phyloP scores from a whole-genome alignment of 2,329 filamentous ascomycete genomes.

The Colletotrichum lini region DNA sequence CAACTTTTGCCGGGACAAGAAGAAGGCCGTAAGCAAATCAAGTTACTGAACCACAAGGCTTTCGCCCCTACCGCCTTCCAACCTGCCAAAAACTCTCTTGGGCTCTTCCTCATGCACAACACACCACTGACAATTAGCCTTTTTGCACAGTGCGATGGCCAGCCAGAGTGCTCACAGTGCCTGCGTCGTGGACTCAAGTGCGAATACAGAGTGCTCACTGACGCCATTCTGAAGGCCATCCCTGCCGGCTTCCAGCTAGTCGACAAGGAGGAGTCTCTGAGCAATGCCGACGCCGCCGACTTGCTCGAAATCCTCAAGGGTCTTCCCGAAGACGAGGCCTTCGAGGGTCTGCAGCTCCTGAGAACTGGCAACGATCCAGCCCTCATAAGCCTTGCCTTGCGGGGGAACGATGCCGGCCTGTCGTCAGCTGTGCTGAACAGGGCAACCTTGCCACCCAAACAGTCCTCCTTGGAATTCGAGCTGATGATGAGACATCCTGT shows the following conservation, averaged over 20 bases:
- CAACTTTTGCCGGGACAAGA: constrained; percentile 11
- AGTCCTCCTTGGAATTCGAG: constrained; percentile 18
- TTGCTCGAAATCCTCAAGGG: background rate
- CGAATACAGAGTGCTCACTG: background rate
- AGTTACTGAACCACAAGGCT: no score
- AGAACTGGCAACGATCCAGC: background rate
- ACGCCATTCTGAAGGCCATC: background rate
- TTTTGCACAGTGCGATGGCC: constrained; percentile 5
- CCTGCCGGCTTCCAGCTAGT: background rate
- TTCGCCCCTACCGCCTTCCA: no score
- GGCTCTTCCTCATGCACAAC: background rate
- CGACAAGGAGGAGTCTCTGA: background rate
- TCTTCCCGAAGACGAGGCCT: background rate
- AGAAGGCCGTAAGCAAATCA: constrained; percentile 2
- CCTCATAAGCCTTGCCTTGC: background rate
- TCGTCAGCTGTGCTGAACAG: constrained; percentile 1
- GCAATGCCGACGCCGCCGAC: background rate
- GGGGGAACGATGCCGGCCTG: background rate
- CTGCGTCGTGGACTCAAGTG: constrained; percentile 1
- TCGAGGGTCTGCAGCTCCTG: background rate
- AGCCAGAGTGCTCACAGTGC: background rate
- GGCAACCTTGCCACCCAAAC: constrained; percentile 7
- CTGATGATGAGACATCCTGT: constrained; percentile 15
- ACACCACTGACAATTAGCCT: background rate
- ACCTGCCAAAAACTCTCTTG: background rate